Evolutionary conservation across 768 basidiomycete species (phyloP).

Genomic region (Podaxis sp.): DNA sequence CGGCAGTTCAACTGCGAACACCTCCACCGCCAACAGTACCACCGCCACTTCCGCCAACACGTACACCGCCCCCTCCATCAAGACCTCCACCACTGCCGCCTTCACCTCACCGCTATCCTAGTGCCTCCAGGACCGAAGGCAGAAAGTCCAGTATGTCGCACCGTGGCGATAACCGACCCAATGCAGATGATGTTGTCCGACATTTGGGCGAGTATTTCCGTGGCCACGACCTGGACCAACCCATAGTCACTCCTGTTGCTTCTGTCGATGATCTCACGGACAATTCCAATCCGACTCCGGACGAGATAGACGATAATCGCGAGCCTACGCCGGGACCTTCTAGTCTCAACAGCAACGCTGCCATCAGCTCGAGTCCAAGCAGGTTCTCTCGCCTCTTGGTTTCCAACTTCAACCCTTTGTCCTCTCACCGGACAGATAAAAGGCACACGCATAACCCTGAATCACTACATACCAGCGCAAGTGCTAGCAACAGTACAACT

Average conservation of each 20-base stretch:
- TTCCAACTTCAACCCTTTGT: background rate
- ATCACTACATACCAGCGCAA: background rate
- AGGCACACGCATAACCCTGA: background rate
- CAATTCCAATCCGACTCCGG: background rate
- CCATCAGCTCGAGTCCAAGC: conserved; percentile 4
- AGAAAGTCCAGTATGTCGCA: background rate
- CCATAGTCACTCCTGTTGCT: conserved; percentile 62
- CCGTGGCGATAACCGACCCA: conserved; percentile 55
- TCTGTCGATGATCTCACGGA: conserved; percentile 6
- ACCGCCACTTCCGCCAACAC: conserved; percentile 12
- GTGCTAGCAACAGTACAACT: background rate
- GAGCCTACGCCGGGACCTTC: background rate
- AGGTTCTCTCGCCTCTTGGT: conserved; percentile 10
- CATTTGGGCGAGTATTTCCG: conserved; percentile 86
- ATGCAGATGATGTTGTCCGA: conserved; percentile 76
- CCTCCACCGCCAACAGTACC: conserved; percentile 12
- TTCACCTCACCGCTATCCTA: conserved; percentile 4
- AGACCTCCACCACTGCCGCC: background rate
- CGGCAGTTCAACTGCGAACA: conserved; percentile 1
- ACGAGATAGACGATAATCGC: background rate
- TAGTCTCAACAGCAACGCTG: background rate
- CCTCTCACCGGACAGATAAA: background rate
- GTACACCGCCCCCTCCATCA: conserved; percentile 11
- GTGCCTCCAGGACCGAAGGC: background rate
- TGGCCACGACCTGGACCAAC: conserved; percentile 82